Percentiles rank a stretch among this genome's conserved stretches.
phyloP scores from a whole-genome alignment of 176 grass and related monocot species.

The Carex myosuroides region DNA sequence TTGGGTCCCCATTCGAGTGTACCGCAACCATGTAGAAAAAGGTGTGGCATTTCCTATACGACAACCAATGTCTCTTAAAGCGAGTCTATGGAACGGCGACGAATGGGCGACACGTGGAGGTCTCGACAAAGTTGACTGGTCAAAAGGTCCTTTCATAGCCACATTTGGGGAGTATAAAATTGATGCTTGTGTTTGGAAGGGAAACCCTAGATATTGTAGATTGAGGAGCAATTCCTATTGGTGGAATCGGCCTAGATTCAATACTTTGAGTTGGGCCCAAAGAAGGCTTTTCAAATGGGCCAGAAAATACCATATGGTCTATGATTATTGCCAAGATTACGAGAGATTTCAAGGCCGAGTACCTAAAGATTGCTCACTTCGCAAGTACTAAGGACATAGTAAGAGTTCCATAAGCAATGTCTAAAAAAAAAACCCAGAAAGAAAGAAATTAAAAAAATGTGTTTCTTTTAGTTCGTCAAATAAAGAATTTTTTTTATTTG shows the following conservation, averaged over 20 bases:
- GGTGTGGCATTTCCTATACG: background rate
- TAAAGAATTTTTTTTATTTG: background rate
- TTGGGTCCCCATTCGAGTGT: constrained; percentile 1
- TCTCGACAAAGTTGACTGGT: constrained; percentile 26
- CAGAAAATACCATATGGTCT: constrained; percentile 29
- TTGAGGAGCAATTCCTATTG: background rate
- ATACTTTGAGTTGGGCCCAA: constrained; percentile 24
- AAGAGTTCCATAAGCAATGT: background rate
- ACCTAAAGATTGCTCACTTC: constrained; percentile 26
- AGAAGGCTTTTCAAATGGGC: constrained; percentile 38
- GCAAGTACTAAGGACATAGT: background rate
- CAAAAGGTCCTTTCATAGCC: constrained; percentile 28
- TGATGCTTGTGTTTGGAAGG: constrained; percentile 35
- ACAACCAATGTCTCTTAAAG: background rate
- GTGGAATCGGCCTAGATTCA: constrained; percentile 22
- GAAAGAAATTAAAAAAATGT: background rate
- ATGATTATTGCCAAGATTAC: constrained; percentile 23
- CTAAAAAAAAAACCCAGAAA: background rate
- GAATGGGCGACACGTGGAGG: background rate
- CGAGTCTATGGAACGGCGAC: background rate
- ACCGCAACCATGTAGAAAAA: background rate
- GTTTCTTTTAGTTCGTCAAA: background rate
- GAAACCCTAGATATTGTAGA: constrained; percentile 16
- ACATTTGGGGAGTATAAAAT: constrained; percentile 26
- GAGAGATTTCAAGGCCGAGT: background rate